A percentile compares a stretch with the other conserved stretches of the same genome.
Evolutionary conservation across 108 stramenopile species (phyloP).

Genomic region (Pseudonitzschia pungens): DNA sequence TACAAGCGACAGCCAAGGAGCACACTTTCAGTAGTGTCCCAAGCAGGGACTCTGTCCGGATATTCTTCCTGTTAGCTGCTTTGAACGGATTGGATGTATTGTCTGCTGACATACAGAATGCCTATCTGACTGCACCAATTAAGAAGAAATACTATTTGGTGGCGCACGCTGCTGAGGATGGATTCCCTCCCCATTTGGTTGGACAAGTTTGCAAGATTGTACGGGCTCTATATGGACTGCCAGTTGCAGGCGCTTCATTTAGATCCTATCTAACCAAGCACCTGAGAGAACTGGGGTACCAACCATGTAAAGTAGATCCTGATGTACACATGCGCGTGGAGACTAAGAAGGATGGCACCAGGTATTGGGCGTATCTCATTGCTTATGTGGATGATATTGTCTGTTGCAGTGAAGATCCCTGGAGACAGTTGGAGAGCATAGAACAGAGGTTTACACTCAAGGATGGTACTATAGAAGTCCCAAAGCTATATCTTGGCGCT

Average conservation of each 20-base stretch:
- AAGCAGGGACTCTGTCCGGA: slow-evolving; percentile 45
- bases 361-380: slow-evolving; percentile 40
- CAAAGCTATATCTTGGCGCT: not conserved
- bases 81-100: slow-evolving; percentile 33
- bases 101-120: slow-evolving; percentile 45
- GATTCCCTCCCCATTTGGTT: not conserved
- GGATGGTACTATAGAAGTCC: not conserved
- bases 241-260: slow-evolving; percentile 21
- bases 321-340: slow-evolving; percentile 33
- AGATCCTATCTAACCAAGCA: slow-evolving; percentile 14
- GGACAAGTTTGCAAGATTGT: slow-evolving; percentile 34
- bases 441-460: not conserved
- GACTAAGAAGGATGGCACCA: slow-evolving; percentile 10
- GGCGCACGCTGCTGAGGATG: slow-evolving; percentile 34
- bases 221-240: slow-evolving; percentile 49
- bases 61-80: slow-evolving; percentile 47
- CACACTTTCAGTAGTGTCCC: slow-evolving; percentile 42
- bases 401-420: not conserved
- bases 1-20: slow-evolving; percentile 32
- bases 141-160: slow-evolving; percentile 33
- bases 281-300: slow-evolving; percentile 21
- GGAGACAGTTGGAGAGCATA: not conserved
- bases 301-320: slow-evolving; percentile 28
- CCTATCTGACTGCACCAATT: slow-evolving; percentile 34
- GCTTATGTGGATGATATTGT: slow-evolving; percentile 37